A percentile compares a stretch with the other conserved stretches of the same genome.
phyloP scores from a whole-genome alignment of 208 protist genomes.

The Leishmania braziliensis region DNA sequence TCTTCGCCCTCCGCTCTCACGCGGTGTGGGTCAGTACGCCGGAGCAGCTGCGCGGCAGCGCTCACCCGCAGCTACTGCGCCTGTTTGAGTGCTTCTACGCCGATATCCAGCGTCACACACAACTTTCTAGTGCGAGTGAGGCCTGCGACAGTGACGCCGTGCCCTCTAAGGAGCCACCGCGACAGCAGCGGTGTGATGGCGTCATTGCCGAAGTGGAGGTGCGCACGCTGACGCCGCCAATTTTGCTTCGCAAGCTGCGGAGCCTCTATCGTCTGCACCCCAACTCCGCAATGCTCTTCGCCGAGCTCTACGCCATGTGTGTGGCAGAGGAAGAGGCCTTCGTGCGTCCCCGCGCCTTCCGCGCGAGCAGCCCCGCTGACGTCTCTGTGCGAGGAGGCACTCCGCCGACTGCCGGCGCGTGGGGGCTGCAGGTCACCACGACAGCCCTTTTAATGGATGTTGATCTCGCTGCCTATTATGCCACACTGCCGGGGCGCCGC shows the following conservation, averaged over 20 bases:
- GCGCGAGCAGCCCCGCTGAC: not conserved
- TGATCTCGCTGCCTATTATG: conserved; percentile 53
- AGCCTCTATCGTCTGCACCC: conserved; percentile 35
- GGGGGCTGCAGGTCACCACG: not conserved
- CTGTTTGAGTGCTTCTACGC: conserved; percentile 30
- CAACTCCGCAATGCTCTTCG: conserved; percentile 28
- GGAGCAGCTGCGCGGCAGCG: conserved; percentile 10
- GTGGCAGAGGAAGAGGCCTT: conserved; percentile 26
- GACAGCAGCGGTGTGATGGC: not conserved
- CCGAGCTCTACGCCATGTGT: conserved; percentile 35
- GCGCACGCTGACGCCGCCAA: conserved; percentile 36
- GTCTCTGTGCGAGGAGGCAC: not conserved
- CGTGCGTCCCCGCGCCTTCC: not conserved
- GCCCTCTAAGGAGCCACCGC: not conserved
- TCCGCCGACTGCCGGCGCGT: no score
- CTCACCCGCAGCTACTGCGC: conserved; percentile 24
- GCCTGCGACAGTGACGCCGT: no score
- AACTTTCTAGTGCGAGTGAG: not conserved
- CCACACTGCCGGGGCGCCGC: conserved; percentile 54
- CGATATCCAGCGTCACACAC: conserved; percentile 7
- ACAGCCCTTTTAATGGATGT: conserved; percentile 55
- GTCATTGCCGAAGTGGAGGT: conserved; percentile 4
- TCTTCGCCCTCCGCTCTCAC: conserved; percentile 45
- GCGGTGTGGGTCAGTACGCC: conserved; percentile 14
- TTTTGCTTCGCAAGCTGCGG: conserved; percentile 39